phyloP scores from a whole-genome alignment of 2,329 filamentous ascomycete species.

The Cladosporium phlei region DNA sequence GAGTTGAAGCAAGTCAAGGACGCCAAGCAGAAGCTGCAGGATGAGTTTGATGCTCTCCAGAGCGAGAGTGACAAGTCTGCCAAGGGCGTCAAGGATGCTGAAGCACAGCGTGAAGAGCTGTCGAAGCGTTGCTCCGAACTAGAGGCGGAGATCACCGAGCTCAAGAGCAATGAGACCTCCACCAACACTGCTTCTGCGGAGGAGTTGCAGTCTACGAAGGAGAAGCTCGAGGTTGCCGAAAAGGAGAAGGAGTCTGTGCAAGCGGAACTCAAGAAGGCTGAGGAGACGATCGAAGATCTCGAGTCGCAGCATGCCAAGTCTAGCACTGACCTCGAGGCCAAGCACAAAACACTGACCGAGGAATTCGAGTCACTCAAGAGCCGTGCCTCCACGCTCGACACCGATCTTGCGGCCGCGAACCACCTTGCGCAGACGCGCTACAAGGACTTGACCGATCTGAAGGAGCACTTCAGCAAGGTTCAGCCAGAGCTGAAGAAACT shows the following conservation, averaged over 20 bases:
- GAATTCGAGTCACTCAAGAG: conserved; percentile 69
- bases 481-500: conserved; percentile 80
- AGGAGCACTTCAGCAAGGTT: conserved; percentile 73
- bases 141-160: conserved; percentile 59
- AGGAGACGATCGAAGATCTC: conserved; percentile 63
- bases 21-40: conserved; percentile 25
- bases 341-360: conserved; percentile 52
- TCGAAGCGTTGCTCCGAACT: conserved; percentile 36
- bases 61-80: conserved; percentile 17
- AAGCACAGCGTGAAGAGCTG: conserved; percentile 23
- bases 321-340: conserved; percentile 46
- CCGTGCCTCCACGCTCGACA: conserved; percentile 66
- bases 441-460: conserved; percentile 78
- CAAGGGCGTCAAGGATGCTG: conserved; percentile 26
- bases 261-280: conserved; percentile 60
- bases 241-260: conserved; percentile 57
- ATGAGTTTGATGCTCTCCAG: conserved; percentile 24
- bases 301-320: conserved; percentile 44
- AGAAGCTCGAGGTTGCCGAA: conserved; percentile 41
- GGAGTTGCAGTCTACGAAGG: conserved; percentile 48
- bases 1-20: conserved; percentile 25
- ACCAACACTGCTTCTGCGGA: conserved; percentile 44
- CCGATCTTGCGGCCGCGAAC: conserved; percentile 79
- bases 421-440: conserved; percentile 81
- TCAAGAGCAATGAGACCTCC: conserved; percentile 31